These are phyloP conservation scores for Candida alai DNA, from an alignment of 805 yeast species.

Conservation along the genomic window DNA sequence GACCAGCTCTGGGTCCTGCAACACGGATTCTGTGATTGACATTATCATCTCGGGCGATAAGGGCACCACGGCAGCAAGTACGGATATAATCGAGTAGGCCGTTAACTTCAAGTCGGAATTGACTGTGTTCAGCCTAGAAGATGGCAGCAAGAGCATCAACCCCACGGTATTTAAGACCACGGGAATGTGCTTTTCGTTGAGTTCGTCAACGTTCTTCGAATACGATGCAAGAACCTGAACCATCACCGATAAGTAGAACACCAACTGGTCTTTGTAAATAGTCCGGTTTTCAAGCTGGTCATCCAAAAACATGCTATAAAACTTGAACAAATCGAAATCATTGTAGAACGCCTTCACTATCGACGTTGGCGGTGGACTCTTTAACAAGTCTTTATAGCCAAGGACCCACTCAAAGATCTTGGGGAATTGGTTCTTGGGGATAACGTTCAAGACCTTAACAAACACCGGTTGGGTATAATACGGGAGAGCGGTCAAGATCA, in stretches of 20 bases:
- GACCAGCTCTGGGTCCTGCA: slow-evolving; percentile 23
- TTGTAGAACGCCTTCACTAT: slow-evolving; percentile 65
- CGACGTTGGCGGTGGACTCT: slow-evolving; percentile 63
- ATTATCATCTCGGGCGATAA: slow-evolving; percentile 34
- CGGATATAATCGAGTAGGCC: slow-evolving; percentile 78
- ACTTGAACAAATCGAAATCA: slow-evolving; percentile 63
- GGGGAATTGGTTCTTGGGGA: slow-evolving; percentile 62
- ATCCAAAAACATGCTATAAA: slow-evolving; percentile 56
- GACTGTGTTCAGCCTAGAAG: slow-evolving; percentile 17
- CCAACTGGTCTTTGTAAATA: slow-evolving; percentile 64
- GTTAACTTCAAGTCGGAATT: slow-evolving; percentile 67
- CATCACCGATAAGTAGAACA: slow-evolving; percentile 73
- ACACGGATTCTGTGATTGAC: slow-evolving; percentile 32
- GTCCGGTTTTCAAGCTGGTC: slow-evolving; percentile 50
- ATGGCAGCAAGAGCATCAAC: slow-evolving; percentile 39
- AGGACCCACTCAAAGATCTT: slow-evolving; percentile 68
- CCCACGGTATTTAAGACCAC: slow-evolving; percentile 56
- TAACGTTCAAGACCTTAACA: slow-evolving; percentile 67
- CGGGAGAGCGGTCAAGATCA: slow-evolving; percentile 75
- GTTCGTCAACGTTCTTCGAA: slow-evolving; percentile 40
- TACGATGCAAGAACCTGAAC: slow-evolving; percentile 66
- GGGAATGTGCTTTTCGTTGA: slow-evolving; percentile 51
- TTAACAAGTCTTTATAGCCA: slow-evolving; percentile 61
- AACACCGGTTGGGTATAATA: slow-evolving; percentile 73
- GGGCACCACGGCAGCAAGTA: slow-evolving; percentile 69